Evolutionary conservation across 2,329 filamentous ascomycete genomes (phyloP), one percentile per base, ranked within the genome.

Genomic region (Phoma sp.): DNA sequence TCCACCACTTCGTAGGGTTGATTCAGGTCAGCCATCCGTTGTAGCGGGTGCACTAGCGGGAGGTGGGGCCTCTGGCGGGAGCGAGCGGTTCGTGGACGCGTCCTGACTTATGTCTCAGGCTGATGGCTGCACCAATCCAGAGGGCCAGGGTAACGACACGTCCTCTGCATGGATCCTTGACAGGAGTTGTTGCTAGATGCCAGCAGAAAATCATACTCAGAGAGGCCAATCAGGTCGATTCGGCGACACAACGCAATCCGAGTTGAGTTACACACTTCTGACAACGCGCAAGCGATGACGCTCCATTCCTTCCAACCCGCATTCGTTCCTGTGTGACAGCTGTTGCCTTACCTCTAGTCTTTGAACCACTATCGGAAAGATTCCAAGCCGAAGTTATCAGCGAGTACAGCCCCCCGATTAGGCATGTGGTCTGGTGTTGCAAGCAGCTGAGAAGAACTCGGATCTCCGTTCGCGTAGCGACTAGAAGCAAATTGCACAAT

Each of bases 301-400:
- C 46, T 37, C 19, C 52, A 55, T 55, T 51, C 46, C 52, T 55
- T 55, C 43, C 31, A 37, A 41, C 35, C 41, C 51, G 36, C 52
- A 43, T 38, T 17, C 15, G 27, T 51, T 24, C 13, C 29, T 37
- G 52, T 51, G 43, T 21, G 24, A 51, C 46, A 39, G 9, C 6
- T 29, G 52, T 25, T 50, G 43, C 52, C 41, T 55, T 55, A 46
- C 46, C 46, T 55, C 38, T 17, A n/a, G 15, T 21, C 35, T 31
- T 17, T 38, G 8, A 13, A 19, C 31, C 25, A n/a, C 27, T 36
- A 13, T 6, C 45, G 27, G 52, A 27, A 29, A n/a, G 17, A 31
- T 4, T 38, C 15, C 8, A 43, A 51, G 32, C 47, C 41, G 41
- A 24, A n/a, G 6, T 27, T 29, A 17, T 25, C 19, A 31, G 12